phyloP scores from a whole-genome alignment of 441 rosid genomes.

The Jatropha podagrica region DNA sequence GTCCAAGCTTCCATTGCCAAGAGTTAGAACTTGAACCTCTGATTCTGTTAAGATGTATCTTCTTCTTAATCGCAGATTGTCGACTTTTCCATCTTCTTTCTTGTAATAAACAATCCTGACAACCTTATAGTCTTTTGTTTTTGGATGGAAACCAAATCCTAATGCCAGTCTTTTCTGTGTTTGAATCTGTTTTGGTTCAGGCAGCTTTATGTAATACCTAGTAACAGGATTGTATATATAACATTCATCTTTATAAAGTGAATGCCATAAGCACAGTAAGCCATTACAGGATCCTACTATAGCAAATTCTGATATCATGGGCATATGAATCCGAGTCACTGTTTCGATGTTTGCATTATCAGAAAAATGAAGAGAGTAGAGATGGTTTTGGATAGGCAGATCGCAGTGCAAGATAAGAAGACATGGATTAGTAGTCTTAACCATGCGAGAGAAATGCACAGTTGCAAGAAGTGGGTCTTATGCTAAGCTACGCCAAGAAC shows the following conservation, averaged over 20 bases:
- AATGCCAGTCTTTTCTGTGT: conserved; percentile 2
- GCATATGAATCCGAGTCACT: conserved; percentile 15
- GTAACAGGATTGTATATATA: conserved; percentile 30
- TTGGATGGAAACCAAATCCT: conserved; percentile 24
- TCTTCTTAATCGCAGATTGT: background rate
- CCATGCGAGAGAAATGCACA: conserved; percentile 3
- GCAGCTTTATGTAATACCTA: conserved; percentile 13
- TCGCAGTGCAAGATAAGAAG: conserved; percentile 25
- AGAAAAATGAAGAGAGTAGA: conserved; percentile 15
- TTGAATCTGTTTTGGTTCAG: background rate
- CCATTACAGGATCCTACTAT: conserved; percentile 33
- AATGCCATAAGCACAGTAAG: conserved; percentile 25
- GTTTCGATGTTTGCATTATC: background rate
- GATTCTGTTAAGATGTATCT: background rate
- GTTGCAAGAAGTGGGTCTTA: conserved; percentile 14
- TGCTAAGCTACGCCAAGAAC: conserved; percentile 9
- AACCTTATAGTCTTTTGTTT: conserved; percentile 25
- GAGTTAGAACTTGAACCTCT: conserved; percentile 23
- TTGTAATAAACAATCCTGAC: conserved; percentile 13
- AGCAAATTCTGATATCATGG: conserved; percentile 17
- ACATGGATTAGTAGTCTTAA: conserved; percentile 13
- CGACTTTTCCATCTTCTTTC: background rate
- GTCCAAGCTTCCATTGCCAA: background rate
- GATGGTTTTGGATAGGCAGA: conserved; percentile 16
- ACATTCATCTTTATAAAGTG: background rate